Conservation (phyloP, 208 protist species). For the Angomonas desouzai region DNA sequence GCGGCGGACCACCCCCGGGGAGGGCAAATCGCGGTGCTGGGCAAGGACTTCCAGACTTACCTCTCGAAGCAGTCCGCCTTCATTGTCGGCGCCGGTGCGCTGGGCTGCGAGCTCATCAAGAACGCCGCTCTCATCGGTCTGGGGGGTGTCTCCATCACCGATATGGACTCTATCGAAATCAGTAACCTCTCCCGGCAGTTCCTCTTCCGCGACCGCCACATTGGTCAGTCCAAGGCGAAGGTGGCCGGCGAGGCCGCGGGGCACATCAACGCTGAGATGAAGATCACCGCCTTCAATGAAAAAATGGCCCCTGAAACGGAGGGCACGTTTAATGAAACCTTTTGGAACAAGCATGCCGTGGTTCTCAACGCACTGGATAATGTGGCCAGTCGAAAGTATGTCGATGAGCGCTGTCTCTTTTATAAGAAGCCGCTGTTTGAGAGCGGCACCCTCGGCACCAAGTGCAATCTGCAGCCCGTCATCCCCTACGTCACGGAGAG, state of each 20-base stretch:
- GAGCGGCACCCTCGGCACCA: conserved; percentile 98
- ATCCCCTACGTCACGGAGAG: conserved; percentile 98
- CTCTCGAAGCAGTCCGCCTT: conserved; percentile 86
- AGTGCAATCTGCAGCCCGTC: conserved; percentile 98
- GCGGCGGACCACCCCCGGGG: conserved; percentile 82
- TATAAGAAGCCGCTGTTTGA: conserved; percentile 98
- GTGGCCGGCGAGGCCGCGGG: conserved; percentile 88
- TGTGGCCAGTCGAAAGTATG: conserved; percentile 94
- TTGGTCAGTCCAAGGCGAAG: conserved; percentile 94
- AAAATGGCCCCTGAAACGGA: conserved; percentile 97
- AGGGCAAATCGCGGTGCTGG: conserved; percentile 95
- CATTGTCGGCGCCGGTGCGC: conserved; percentile 97
- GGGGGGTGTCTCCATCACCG: conserved; percentile 94
- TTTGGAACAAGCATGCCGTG: conserved; percentile 92
- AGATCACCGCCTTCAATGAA: conserved; percentile 69
- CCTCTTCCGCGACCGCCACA: conserved; percentile 97
- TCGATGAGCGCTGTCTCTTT: conserved; percentile 95
- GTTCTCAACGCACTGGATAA: conserved; percentile 99
- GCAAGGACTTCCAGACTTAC: conserved; percentile 82
- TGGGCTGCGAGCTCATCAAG: conserved; percentile 99
- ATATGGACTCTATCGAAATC: conserved; percentile 99
- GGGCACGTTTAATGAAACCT: conserved; percentile 93
- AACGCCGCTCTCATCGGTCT: conserved; percentile 98
- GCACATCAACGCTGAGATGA: conserved; percentile 94
- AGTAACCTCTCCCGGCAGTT: conserved; percentile 99